phyloP scores from a whole-genome alignment of 1,284 basidiomycete species.

The Mycosarcoma maydis region DNA sequence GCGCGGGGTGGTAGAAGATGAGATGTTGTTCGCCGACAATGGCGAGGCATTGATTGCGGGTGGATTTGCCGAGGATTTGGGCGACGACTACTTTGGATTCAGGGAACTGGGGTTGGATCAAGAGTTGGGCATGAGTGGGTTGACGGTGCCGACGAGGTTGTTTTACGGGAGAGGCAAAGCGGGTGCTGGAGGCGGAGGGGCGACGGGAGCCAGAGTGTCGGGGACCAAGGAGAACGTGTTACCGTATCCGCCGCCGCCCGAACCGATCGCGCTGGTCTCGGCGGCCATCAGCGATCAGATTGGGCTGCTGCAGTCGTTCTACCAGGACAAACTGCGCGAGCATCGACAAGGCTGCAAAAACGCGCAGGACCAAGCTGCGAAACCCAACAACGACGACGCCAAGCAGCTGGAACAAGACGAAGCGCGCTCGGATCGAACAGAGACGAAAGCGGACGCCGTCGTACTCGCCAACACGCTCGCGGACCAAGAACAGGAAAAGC shows the following conservation, averaged over 20 bases:
- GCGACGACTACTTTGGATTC: conserved; percentile 92
- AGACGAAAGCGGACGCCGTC: conserved; percentile 9
- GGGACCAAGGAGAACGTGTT: conserved; percentile 24
- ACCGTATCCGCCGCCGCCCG: conserved; percentile 80
- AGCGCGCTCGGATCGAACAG: background rate
- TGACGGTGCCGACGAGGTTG: conserved; percentile 81
- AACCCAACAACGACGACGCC: background rate
- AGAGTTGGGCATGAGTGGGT: conserved; percentile 82
- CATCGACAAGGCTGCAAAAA: conserved; percentile 24
- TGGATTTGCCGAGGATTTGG: conserved; percentile 84
- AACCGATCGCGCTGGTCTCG: conserved; percentile 77
- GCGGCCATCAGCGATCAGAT: conserved; percentile 79
- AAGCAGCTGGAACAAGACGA: background rate
- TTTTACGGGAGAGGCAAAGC: conserved; percentile 74
- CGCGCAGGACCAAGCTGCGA: background rate
- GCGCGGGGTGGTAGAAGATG: conserved; percentile 70
- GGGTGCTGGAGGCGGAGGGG: background rate
- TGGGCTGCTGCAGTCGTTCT: conserved; percentile 83
- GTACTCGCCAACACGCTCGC: conserved; percentile 32
- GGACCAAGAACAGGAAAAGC: conserved; percentile 60
- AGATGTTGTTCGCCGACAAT: conserved; percentile 84
- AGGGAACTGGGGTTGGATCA: conserved; percentile 86
- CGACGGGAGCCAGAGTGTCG: background rate
- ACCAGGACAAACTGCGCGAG: conserved; percentile 49
- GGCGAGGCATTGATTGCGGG: conserved; percentile 80